Evolutionary conservation across 768 basidiomycete species (phyloP), one percentile per base, ranked within the genome.

Genomic region (Lactarius vividus): DNA sequence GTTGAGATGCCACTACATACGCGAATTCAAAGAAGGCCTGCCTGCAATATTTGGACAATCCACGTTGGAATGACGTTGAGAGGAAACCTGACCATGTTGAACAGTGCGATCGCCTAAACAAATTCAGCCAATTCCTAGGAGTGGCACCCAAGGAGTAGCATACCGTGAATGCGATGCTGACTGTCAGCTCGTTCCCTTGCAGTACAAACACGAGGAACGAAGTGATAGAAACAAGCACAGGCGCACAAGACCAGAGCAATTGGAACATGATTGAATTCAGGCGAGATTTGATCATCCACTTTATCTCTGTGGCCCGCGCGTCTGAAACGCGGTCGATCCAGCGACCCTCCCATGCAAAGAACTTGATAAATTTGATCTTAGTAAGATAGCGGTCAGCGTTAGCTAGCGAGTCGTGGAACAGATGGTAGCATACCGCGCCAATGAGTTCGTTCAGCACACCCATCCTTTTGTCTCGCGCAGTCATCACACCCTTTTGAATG

Each of bases 91-190:
- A 97, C 81, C 94, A 97, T 94, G 55, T 81, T 81, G 75, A 96
- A 96, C 52, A 96, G 75, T 0, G 92, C 84, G 40, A 97, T 89
- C 0, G 93, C 81, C 84, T 88, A 58, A 2, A 23, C 15, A 1
- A 4, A 26, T 58, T 31, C 61, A 31, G 44, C 66, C 37, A 40
- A 35, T 23, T 31, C 59, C n/a, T 44, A 13, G 56, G 40, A 39
- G 20, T 37, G 40, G 20, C 63, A 16, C 20, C 15, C 8, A 35
- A 10, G n/a, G 23, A 59, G 31, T 7, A 44, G 78, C 85, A 40
- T 52, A 88, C 88, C 53, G 95, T 96, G 73, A 96, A 96, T 0
- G 96, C 95, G 20, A 86, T 82, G 10, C 88, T 81, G 57, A 95
- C 81, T 0, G 92, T 89, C 56, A 98, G 74, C 73, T 91, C 78